A percentile compares a stretch with the other conserved stretches of the same genome.
Evolutionary conservation across 1,139 yeast genomes (phyloP).

Genomic region (Geotrichum restrictum): DNA sequence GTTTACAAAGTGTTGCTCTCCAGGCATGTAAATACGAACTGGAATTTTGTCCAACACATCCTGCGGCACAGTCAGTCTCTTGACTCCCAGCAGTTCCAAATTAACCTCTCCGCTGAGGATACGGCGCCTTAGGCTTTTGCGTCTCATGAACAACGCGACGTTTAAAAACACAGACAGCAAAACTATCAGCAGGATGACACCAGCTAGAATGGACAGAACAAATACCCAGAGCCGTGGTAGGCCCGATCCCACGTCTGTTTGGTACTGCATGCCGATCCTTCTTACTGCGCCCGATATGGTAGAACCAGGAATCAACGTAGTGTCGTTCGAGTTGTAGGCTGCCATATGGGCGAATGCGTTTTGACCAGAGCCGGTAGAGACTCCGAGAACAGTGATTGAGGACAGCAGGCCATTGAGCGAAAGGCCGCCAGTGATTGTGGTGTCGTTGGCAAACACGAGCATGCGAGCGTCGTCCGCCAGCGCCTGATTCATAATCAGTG

Average conservation of each 20-base stretch:
- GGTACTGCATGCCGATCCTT: constrained; percentile 18
- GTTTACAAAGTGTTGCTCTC: constrained; percentile 19
- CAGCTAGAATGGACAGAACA: constrained; percentile 23
- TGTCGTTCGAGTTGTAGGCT: constrained; percentile 8
- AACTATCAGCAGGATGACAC: constrained; percentile 18
- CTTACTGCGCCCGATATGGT: background rate
- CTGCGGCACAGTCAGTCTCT: constrained; percentile 29
- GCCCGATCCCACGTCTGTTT: constrained; percentile 1
- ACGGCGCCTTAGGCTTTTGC: constrained; percentile 28
- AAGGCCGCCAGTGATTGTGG: background rate
- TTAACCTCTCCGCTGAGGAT: constrained; percentile 31
- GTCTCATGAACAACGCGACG: constrained; percentile 23
- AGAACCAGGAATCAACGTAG: constrained; percentile 13
- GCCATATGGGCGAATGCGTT: constrained; percentile 17
- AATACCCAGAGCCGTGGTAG: constrained; percentile 23
- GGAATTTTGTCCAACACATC: constrained; percentile 29
- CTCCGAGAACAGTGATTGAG: constrained; percentile 12
- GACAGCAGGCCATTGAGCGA: constrained; percentile 6
- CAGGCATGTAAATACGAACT: constrained; percentile 23
- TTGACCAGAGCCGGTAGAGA: constrained; percentile 10
- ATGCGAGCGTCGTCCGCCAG: constrained; percentile 15
- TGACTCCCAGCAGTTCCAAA: constrained; percentile 30
- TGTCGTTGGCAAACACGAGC: constrained; percentile 18
- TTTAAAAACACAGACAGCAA: constrained; percentile 24
- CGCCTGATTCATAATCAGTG: constrained; percentile 18